Conservation (phyloP, 2,329 filamentous ascomycete species). For the Fulvia fulva region DNA sequence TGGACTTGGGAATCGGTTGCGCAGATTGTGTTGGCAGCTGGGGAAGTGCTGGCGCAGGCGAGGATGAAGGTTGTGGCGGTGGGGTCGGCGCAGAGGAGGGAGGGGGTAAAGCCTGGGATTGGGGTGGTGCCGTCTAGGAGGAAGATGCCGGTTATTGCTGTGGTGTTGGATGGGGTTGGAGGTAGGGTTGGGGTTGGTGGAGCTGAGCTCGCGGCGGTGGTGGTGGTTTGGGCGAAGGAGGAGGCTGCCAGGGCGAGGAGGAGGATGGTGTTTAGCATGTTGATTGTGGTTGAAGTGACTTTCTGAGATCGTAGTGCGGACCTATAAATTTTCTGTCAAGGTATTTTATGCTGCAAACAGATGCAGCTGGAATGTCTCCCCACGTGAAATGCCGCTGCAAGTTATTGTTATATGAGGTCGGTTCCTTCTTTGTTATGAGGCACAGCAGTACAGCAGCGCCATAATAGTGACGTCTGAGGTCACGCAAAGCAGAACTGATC, state of each 20-base stretch:
- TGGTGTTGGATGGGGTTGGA: background rate
- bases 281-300: background rate
- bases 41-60: background rate
- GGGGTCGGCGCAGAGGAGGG: background rate
- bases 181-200: background rate
- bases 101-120: background rate
- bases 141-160: background rate
- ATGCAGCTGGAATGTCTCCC: no score
- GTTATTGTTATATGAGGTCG: background rate
- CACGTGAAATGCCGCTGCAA: no score
- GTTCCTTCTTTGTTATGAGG: background rate
- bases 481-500: background rate
- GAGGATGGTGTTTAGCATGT: background rate
- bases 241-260: background rate
- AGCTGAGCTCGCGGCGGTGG: background rate
- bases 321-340: background rate
- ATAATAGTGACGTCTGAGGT: background rate
- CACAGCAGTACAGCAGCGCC: background rate
- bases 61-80: background rate
- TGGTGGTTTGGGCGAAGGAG: background rate
- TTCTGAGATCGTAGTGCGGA: background rate
- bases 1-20: background rate
- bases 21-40: background rate
- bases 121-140: background rate
- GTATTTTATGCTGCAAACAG: background rate